Conservation (phyloP, 306 rosid genomes). For the Citrullus amarus region DNA sequence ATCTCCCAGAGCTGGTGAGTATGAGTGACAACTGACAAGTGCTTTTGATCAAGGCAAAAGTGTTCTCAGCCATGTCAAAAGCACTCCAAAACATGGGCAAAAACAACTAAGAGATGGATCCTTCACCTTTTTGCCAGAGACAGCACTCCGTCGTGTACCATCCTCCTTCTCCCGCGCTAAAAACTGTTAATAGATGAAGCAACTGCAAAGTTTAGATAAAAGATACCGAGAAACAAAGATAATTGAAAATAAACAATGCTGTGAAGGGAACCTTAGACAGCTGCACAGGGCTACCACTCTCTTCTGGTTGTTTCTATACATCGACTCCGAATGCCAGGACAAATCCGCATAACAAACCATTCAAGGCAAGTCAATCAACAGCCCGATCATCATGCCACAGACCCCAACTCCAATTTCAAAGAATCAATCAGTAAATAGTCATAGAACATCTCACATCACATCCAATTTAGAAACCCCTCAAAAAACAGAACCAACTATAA, state of each 20-base stretch:
- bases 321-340: slow-evolving; percentile 78
- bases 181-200: slow-evolving; percentile 37
- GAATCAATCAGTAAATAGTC: slow-evolving; percentile 71
- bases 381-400: slow-evolving; percentile 59
- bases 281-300: slow-evolving; percentile 68
- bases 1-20: neutral
- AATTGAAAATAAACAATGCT: neutral
- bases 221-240: neutral
- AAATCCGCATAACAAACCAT: slow-evolving; percentile 60
- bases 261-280: slow-evolving; percentile 69
- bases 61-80: neutral
- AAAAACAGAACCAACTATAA: neutral
- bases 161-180: slow-evolving; percentile 78
- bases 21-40: neutral
- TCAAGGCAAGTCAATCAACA: slow-evolving; percentile 56
- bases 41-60: neutral
- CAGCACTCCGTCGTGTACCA: slow-evolving; percentile 82
- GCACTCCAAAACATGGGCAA: neutral
- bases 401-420: slow-evolving; percentile 98
- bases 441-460: slow-evolving; percentile 45
- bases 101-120: neutral
- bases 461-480: neutral
- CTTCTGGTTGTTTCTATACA: slow-evolving; percentile 75
- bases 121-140: slow-evolving; percentile 89
- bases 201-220: neutral